These are phyloP conservation scores for Gremmenia infestans DNA, from an alignment of 2,329 filamentous ascomycete genomes.

Conservation along the genomic window DNA sequence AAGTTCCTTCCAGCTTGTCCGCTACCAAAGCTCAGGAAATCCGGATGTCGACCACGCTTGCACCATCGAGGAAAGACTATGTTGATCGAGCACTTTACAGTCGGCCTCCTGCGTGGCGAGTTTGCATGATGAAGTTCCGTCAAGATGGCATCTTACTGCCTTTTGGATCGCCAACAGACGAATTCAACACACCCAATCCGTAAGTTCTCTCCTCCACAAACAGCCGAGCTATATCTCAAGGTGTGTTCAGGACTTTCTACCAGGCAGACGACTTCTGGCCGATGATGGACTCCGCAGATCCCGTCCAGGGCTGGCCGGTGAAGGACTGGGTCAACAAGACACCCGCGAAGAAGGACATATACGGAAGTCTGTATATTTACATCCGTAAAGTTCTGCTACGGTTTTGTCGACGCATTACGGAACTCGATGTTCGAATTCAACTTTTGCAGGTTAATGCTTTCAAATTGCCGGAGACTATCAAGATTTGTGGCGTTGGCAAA, in stretches of 20 bases:
- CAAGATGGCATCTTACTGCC: constrained; percentile 38
- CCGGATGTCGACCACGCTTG: constrained; percentile 30
- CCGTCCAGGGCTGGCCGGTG: constrained; percentile 34
- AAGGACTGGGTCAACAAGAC: constrained; percentile 25
- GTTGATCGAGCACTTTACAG: constrained; percentile 28
- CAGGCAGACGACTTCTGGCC: constrained; percentile 31
- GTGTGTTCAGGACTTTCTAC: constrained; percentile 33
- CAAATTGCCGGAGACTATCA: constrained; percentile 13
- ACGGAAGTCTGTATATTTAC: constrained; percentile 36
- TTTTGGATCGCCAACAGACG: constrained; percentile 31
- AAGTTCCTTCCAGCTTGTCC: constrained; percentile 26
- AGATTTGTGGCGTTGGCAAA: constrained; percentile 8
- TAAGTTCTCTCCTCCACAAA: constrained; percentile 22
- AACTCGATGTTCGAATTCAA: constrained; percentile 22
- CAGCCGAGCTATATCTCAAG: neutral
- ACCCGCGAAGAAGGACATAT: constrained; percentile 34
- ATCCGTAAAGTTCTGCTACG: constrained; percentile 26
- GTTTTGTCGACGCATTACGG: constrained; percentile 29
- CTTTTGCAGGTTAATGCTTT: constrained; percentile 26
- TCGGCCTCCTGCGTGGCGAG: constrained; percentile 25
- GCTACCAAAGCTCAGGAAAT: constrained; percentile 19
- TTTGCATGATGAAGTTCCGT: constrained; percentile 31
- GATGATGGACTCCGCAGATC: constrained; percentile 34
- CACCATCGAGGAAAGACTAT: constrained; percentile 30
- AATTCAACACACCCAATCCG: constrained; percentile 38